These are phyloP conservation scores for Ustilago lituana DNA, from an alignment of 1,284 basidiomycete genomes.

Conservation along the genomic window DNA sequence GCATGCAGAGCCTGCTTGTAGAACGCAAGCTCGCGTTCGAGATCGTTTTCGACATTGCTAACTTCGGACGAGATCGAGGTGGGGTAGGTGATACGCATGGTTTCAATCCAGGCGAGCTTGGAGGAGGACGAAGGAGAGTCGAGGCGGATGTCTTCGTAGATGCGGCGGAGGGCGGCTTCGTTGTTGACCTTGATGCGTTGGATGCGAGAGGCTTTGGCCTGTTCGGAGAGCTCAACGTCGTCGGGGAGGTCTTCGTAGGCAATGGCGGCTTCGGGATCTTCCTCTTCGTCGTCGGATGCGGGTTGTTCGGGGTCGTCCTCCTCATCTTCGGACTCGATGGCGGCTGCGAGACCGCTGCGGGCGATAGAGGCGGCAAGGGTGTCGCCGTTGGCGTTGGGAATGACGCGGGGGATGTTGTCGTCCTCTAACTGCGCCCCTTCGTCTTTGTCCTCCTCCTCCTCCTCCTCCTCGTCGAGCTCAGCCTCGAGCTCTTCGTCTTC, in stretches of 20 bases:
- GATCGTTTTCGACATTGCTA: constrained; percentile 78
- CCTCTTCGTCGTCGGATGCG: constrained; percentile 46
- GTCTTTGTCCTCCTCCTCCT: constrained; percentile 29
- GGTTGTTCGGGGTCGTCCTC: constrained; percentile 46
- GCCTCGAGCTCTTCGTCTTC: constrained; percentile 48
- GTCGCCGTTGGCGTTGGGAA: constrained; percentile 53
- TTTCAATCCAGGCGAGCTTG: constrained; percentile 65
- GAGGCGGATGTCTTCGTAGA: constrained; percentile 57
- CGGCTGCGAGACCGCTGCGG: constrained; percentile 57
- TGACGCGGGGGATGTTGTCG: constrained; percentile 29
- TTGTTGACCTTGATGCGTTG: constrained; percentile 65
- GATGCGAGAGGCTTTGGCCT: constrained; percentile 47
- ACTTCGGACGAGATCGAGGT: constrained; percentile 70
- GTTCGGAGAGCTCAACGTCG: constrained; percentile 47
- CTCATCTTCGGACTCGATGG: constrained; percentile 48
- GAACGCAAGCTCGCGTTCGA: constrained; percentile 94
- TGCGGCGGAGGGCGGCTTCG: constrained; percentile 52
- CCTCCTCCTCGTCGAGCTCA: constrained; percentile 42
- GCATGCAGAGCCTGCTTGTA: constrained; percentile 93
- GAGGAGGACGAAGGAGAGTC: constrained; percentile 41
- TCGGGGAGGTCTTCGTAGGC: constrained; percentile 58
- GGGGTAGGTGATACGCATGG: constrained; percentile 57
- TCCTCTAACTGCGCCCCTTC: constrained; percentile 26
- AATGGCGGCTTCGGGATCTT: constrained; percentile 30
- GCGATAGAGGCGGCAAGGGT: constrained; percentile 62